These are phyloP conservation scores for Phytopythium litorale DNA, from an alignment of 352 stramenopile genomes.

Conservation along the genomic window DNA sequence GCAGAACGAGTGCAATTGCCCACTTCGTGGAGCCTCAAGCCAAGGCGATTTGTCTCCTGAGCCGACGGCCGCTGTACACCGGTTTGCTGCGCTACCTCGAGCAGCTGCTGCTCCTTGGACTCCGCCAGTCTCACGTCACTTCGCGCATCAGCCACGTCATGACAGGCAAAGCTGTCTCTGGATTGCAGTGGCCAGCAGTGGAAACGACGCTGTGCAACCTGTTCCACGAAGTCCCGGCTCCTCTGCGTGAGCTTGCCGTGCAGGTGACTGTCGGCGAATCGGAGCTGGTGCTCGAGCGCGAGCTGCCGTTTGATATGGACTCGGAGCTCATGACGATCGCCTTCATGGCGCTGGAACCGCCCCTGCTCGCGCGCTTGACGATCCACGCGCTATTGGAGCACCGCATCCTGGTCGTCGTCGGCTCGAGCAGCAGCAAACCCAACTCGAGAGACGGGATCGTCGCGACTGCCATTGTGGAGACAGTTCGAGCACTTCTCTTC, in stretches of 20 bases:
- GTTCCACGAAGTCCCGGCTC: conserved; percentile 45
- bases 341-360: conserved; percentile 39
- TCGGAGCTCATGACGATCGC: conserved; percentile 41
- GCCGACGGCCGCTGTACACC: conserved; percentile 38
- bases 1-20: not conserved
- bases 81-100: conserved; percentile 47
- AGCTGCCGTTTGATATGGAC: conserved; percentile 52
- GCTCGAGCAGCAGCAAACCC: not conserved
- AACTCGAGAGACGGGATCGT: conserved; percentile 33
- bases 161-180: not conserved
- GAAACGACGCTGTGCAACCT: conserved; percentile 46
- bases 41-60: conserved; percentile 47
- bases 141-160: not conserved
- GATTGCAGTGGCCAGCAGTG: conserved; percentile 12
- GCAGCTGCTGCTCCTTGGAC: conserved; percentile 42
- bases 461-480: conserved; percentile 40
- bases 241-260: conserved; percentile 29
- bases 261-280: conserved; percentile 28
- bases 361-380: conserved; percentile 29
- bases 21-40: conserved; percentile 11
- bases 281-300: conserved; percentile 32
- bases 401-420: conserved; percentile 31
- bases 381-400: conserved; percentile 51
- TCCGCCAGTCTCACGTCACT: conserved; percentile 19
- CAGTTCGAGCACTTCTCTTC: conserved; percentile 37